Evolutionary conservation across 2,329 filamentous ascomycete species (phyloP).

Genomic region (Aureobasidium pullulans): DNA sequence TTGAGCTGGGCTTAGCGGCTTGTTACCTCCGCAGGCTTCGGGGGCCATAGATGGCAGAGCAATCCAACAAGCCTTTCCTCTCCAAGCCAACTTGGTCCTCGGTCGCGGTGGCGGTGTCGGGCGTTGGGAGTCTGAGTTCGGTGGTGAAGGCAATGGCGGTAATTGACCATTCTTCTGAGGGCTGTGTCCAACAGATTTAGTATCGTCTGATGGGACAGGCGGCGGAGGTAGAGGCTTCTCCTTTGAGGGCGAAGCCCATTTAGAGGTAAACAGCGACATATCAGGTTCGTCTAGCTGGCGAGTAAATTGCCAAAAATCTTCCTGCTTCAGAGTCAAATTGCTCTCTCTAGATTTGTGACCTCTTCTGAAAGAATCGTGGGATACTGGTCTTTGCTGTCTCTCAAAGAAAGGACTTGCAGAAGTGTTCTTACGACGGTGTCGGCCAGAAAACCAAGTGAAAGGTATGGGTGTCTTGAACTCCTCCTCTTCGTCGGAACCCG

Average conservation of each 20-base stretch:
- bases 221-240: constrained; percentile 11
- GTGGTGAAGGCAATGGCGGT: background rate
- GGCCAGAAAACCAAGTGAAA: constrained; percentile 15
- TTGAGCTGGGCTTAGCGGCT: constrained; percentile 43
- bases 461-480: constrained; percentile 18
- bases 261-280: constrained; percentile 9
- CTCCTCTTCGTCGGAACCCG: constrained; percentile 28
- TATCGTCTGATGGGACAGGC: background rate
- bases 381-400: background rate
- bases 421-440: constrained; percentile 13
- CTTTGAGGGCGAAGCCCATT: constrained; percentile 2
- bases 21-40: constrained; percentile 34
- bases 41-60: constrained; percentile 37
- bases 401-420: constrained; percentile 4
- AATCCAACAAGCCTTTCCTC: constrained; percentile 39
- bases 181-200: background rate
- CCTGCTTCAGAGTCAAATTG: constrained; percentile 44
- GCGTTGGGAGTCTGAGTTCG: background rate
- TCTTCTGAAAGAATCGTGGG: constrained; percentile 1
- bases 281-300: constrained; percentile 1
- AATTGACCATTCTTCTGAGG: background rate
- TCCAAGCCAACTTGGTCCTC: constrained; percentile 39
- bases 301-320: constrained; percentile 39
- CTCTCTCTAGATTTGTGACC: constrained; percentile 36
- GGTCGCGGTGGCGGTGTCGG: constrained; percentile 27